These are phyloP conservation scores for Sherardia arvensis DNA, from an alignment of 257 asterid genomes.

Conservation along the genomic window DNA sequence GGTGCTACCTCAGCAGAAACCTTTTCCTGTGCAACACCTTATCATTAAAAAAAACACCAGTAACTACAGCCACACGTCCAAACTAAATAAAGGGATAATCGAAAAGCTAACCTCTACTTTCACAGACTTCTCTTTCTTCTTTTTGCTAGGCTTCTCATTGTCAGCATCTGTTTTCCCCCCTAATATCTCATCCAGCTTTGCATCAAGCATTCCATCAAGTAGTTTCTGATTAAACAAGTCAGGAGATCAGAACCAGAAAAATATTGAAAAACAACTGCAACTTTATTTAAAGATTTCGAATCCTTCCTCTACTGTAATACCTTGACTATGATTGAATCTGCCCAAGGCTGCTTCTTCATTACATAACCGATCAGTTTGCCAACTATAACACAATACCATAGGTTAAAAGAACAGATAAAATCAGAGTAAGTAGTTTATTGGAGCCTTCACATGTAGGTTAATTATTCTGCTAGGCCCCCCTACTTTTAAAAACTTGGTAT, in stretches of 20 bases:
- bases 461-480: too few relatives aligned
- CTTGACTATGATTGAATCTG: conserved; percentile 84
- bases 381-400: conserved; percentile 29
- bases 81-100: conserved; percentile 8
- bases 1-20: conserved; percentile 42
- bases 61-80: background rate
- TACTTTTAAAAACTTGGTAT: too few relatives aligned
- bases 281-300: background rate
- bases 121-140: conserved; percentile 82
- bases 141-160: conserved; percentile 73
- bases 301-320: conserved; percentile 20
- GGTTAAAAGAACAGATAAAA: background rate
- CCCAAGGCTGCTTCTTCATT: conserved; percentile 93
- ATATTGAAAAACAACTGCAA: background rate
- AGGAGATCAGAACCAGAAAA: conserved; percentile 5
- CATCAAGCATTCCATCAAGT: conserved; percentile 65
- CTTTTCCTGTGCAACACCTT: conserved; percentile 39
- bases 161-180: conserved; percentile 90
- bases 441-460: background rate
- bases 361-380: conserved; percentile 69
- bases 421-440: background rate
- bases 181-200: conserved; percentile 52
- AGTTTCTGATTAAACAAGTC: conserved; percentile 44
- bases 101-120: conserved; percentile 52
- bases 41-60: background rate